A percentile compares a stretch with the other conserved stretches of the same genome.
These are phyloP conservation scores for Medakamo hakoo DNA, from an alignment of 139 green algal genomes.

Conservation along the genomic window DNA sequence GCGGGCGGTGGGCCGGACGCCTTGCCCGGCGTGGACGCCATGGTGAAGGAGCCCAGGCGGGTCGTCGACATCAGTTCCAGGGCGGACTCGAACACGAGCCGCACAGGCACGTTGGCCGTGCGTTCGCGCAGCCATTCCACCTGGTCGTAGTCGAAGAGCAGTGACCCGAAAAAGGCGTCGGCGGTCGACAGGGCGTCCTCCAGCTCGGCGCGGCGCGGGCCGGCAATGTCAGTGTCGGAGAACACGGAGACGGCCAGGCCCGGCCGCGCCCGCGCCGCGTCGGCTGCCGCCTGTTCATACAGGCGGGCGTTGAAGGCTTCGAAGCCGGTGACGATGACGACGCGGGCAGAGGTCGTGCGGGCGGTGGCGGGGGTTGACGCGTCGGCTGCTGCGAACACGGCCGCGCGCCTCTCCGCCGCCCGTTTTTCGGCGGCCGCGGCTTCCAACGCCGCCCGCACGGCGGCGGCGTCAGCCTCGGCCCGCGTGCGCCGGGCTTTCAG, in stretches of 20 bases:
- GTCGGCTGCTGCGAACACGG: background rate
- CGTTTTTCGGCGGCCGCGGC: background rate
- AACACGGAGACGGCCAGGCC: constrained; percentile 60
- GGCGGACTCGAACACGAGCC: constrained; percentile 89
- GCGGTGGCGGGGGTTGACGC: background rate
- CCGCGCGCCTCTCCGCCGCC: background rate
- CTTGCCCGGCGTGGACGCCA: constrained; percentile 37
- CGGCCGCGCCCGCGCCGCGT: constrained; percentile 15
- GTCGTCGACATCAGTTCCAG: constrained; percentile 91
- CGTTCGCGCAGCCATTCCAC: constrained; percentile 76
- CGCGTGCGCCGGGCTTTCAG: constrained; percentile 40
- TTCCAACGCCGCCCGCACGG: constrained; percentile 23
- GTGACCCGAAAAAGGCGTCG: constrained; percentile 81
- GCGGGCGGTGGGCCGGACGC: constrained; percentile 66
- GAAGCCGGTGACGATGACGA: constrained; percentile 92
- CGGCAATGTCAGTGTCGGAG: constrained; percentile 71
- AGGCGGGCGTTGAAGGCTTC: constrained; percentile 91
- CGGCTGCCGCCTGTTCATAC: constrained; percentile 48
- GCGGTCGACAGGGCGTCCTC: constrained; percentile 56
- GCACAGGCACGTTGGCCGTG: constrained; percentile 48
- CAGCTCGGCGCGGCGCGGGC: constrained; percentile 29
- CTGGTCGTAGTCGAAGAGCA: constrained; percentile 96
- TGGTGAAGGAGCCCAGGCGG: constrained; percentile 44
- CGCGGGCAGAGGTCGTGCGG: constrained; percentile 20
- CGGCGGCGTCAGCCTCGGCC: constrained; percentile 21